phyloP scores from a whole-genome alignment of 805 yeast genomes.

The Yarrowia sp. region DNA sequence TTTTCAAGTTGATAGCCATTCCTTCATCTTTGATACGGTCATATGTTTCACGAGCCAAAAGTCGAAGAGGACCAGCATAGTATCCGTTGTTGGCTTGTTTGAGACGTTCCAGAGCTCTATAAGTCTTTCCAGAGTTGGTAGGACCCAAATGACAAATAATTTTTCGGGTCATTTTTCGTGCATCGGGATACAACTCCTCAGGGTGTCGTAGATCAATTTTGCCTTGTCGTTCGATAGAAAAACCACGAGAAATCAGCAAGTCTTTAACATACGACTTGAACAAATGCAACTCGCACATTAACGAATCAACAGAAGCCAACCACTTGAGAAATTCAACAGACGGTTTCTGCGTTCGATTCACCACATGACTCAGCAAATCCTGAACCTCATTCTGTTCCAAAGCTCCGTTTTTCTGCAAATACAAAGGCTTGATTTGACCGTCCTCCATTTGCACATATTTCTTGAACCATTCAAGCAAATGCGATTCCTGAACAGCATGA shows the following conservation, averaged over 20 bases:
- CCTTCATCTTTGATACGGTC: conserved; percentile 71
- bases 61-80: conserved; percentile 90
- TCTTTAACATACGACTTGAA: conserved; percentile 1
- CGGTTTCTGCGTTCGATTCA: conserved; percentile 7
- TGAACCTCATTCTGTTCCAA: not conserved
- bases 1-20: conserved; percentile 73
- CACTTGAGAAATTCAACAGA: not conserved
- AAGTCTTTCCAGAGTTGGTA: conserved; percentile 94
- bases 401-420: not conserved
- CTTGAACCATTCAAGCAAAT: conserved; percentile 9
- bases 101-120: conserved; percentile 69
- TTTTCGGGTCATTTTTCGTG: conserved; percentile 74
- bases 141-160: conserved; percentile 96
- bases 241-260: conserved; percentile 36
- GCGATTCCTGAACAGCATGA: conserved; percentile 3
- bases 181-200: conserved; percentile 78
- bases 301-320: not conserved
- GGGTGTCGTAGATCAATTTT: conserved; percentile 54
- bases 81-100: conserved; percentile 70
- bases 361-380: not conserved
- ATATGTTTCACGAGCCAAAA: conserved; percentile 87
- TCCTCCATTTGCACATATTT: not conserved
- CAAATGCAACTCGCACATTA: not conserved
- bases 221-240: conserved; percentile 52
- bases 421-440: not conserved